Base-by-base conservation (phyloP, 1,284 basidiomycete species). In the Cryptococcus neoformans region DNA sequence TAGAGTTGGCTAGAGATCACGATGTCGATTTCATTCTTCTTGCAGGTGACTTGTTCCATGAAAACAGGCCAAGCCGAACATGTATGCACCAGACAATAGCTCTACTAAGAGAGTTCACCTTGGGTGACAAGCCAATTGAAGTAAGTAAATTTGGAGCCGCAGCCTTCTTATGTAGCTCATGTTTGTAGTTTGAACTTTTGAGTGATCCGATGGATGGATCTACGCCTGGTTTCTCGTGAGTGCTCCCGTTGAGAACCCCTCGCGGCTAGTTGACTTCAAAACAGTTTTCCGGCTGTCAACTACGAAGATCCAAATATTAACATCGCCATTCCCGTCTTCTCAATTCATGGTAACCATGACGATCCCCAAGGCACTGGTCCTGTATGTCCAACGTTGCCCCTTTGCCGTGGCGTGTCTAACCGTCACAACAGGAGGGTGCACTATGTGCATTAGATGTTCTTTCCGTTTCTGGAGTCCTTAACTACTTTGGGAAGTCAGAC, bases 301-400 rank as follows among this genome's bases (percentile, higher is more conserved):
- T 99, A 99, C 70, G 93, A 99, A 78, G 96, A 99, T 70, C 85
- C 87, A 0, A 98, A 99, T 73, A 82, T 98, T 57, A 99, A 99
- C 70, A 84, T 99, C 53, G 87, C 85, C 17, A 91, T 96, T 35
- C 96, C 96, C 2, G 89, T 98, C 21, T 99, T 99, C 78, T 97
- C 94, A 0, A 99, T 99, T 47, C 95, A 99, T 69, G 96, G 95
- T 44, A 99, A 99, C 72, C 96, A 99, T 75, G 96, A 99, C 72
- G 95, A 99, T 67, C 95, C 96, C 37, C 96, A 99, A 78, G 96
- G 95, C 21, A 87, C 92, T 10, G 93, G 93, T 11, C 83, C 89
- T 9, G 92, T 92, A 67, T 64, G 88, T 74, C 17, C 34, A 21
- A 14, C 35, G 3, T 36, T n/a, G 1, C 17, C 35, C 21, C 41